A percentile compares a stretch with the other conserved stretches of the same genome.
phyloP scores from a whole-genome alignment of 2,329 filamentous ascomycete species.

The Chrysoporthe cubensis region DNA sequence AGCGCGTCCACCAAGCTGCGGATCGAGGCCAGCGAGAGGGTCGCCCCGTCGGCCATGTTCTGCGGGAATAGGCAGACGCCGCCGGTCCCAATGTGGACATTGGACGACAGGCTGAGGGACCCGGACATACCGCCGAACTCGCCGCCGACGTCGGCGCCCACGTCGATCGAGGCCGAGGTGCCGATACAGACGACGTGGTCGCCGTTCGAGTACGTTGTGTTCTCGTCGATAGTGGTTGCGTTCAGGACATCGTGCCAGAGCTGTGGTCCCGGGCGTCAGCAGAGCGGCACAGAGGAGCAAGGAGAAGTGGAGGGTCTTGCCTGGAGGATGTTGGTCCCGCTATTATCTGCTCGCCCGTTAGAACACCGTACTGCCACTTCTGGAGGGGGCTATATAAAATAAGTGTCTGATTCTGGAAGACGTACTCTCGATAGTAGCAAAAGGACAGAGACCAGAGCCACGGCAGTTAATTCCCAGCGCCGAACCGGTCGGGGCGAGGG shows the following conservation, averaged over 20 bases:
- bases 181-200: constrained; percentile 10
- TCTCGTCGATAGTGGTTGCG: not conserved
- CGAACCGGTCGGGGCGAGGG: not conserved
- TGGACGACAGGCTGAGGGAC: constrained; percentile 3
- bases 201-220: constrained; percentile 7
- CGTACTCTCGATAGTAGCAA: constrained; percentile 1
- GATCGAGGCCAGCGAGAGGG: not conserved
- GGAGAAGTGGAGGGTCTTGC: not conserved
- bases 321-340: not conserved
- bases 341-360: not conserved
- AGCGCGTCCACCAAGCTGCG: not conserved
- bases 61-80: constrained; percentile 1
- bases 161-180: not conserved
- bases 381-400: not conserved
- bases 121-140: not conserved
- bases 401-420: not conserved
- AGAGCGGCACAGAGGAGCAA: not conserved
- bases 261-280: not conserved
- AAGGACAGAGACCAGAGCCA: constrained; percentile 2
- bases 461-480: constrained; percentile 7
- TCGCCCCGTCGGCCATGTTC: constrained; percentile 5
- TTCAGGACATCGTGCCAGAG: constrained; percentile 10
- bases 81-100: not conserved
- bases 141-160: not conserved
- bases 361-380: not conserved